Evolutionary conservation across 2,329 filamentous ascomycete genomes (phyloP).

Genomic region (Blastomyces gilchristii): DNA sequence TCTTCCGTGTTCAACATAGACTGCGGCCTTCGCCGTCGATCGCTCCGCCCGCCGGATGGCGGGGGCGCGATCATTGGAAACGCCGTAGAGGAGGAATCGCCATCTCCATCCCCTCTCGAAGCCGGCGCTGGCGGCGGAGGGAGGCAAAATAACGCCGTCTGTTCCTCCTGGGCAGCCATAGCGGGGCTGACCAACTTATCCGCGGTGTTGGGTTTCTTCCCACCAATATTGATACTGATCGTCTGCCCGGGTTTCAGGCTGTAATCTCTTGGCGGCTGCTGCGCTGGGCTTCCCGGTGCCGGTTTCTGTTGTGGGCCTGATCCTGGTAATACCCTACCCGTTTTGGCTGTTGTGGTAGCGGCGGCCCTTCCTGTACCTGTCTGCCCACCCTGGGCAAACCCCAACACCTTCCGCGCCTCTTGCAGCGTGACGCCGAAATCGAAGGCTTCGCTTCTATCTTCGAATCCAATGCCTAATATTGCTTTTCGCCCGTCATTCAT

Average conservation of each 20-base stretch:
- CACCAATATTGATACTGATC: constrained; percentile 67
- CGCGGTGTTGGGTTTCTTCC: constrained; percentile 26
- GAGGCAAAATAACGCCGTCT: constrained; percentile 56
- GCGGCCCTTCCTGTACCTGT: constrained; percentile 10
- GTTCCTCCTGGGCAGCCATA: constrained; percentile 26
- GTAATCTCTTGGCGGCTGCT: constrained; percentile 51
- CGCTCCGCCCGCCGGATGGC: constrained; percentile 46
- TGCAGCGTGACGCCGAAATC: constrained; percentile 74
- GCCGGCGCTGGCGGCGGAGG: constrained; percentile 48
- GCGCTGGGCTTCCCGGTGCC: constrained; percentile 17
- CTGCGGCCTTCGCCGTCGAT: constrained; percentile 48
- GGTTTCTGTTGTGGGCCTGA: background rate
- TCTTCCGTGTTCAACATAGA: constrained; percentile 42
- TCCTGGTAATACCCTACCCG: background rate
- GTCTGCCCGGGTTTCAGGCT: constrained; percentile 84
- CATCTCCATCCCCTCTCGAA: constrained; percentile 8
- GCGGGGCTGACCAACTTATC: constrained; percentile 5
- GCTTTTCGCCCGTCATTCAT: constrained; percentile 70
- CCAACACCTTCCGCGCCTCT: constrained; percentile 62
- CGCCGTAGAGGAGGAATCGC: constrained; percentile 1
- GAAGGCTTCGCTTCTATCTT: constrained; percentile 75
- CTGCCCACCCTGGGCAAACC: constrained; percentile 41
- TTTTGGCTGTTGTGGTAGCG: constrained; percentile 14
- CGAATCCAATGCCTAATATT: constrained; percentile 73
- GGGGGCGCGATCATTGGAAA: constrained; percentile 53